These are phyloP conservation scores for Gossypium davidsonii DNA, from an alignment of 441 rosid genomes.

Conservation along the genomic window DNA sequence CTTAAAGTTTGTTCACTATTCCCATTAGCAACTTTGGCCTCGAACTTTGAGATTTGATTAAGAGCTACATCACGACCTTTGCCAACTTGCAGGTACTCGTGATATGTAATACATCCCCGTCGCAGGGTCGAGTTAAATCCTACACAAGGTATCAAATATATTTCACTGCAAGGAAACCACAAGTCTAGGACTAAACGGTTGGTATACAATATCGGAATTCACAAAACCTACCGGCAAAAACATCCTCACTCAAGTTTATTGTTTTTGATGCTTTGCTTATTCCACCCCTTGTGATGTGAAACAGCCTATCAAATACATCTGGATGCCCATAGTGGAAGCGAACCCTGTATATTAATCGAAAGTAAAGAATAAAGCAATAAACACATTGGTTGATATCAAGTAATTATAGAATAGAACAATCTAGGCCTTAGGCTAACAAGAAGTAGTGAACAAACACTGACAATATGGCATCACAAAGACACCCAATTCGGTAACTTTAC, in stretches of 20 bases:
- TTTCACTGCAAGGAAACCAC: conserved; percentile 17
- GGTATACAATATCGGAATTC: conserved; percentile 8
- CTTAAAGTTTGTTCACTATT: conserved; percentile 93
- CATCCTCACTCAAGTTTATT: conserved; percentile 89
- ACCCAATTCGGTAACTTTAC: neutral
- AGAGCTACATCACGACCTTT: conserved; percentile 98
- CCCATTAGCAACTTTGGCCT: conserved; percentile 96
- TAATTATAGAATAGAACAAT: neutral
- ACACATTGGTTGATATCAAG: neutral
- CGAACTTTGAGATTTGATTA: conserved; percentile 91
- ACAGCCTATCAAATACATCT: conserved; percentile 84
- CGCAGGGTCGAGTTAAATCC: conserved; percentile 81
- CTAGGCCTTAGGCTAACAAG: neutral
- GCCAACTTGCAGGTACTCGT: conserved; percentile 93
- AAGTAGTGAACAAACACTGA: neutral
- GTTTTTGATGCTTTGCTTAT: conserved; percentile 97
- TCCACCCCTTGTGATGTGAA: conserved; percentile 96
- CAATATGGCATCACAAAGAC: neutral
- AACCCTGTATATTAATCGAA: conserved; percentile 43
- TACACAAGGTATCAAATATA: conserved; percentile 24
- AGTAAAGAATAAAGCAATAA: neutral
- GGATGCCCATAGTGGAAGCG: conserved; percentile 98
- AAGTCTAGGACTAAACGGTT: conserved; percentile 1
- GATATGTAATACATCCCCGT: conserved; percentile 76
- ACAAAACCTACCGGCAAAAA: conserved; percentile 69